These are phyloP conservation scores for Colletotrichum neosansevieriae DNA, from an alignment of 2,329 filamentous ascomycete genomes.

Conservation along the genomic window DNA sequence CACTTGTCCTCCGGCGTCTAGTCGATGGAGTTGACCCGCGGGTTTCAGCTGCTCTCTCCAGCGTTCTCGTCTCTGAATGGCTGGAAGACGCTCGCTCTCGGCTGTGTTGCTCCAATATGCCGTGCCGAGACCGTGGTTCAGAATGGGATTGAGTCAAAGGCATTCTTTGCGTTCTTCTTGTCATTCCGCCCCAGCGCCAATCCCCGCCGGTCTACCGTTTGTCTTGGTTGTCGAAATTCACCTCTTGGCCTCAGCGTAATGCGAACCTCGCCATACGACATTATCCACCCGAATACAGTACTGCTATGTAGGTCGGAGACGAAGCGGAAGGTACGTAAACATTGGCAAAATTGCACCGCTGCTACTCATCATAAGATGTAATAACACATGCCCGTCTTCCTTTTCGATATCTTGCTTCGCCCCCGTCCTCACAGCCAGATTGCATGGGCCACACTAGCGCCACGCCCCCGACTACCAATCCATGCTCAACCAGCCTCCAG, in stretches of 20 bases:
- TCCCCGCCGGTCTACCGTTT: neutral
- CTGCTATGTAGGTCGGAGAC: conserved; percentile 27
- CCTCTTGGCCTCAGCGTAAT: conserved; percentile 16
- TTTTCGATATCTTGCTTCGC: conserved; percentile 33
- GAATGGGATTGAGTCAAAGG: conserved; percentile 20
- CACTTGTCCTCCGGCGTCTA: conserved; percentile 8
- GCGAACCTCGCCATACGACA: conserved; percentile 8
- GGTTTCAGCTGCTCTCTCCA: conserved; percentile 17
- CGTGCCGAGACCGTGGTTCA: conserved; percentile 34
- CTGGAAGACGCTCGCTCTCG: conserved; percentile 17
- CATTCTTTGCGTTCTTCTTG: conserved; percentile 29
- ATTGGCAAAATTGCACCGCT: conserved; percentile 16
- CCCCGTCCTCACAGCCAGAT: neutral
- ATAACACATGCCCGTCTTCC: conserved; percentile 32
- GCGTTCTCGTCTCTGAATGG: conserved; percentile 24
- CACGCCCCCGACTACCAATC: conserved; percentile 27
- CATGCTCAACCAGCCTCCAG: conserved; percentile 29
- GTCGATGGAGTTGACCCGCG: conserved; percentile 4
- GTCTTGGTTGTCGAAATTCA: conserved; percentile 14
- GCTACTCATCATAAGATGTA: conserved; percentile 7
- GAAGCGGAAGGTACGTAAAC: conserved; percentile 2
- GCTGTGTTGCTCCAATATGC: conserved; percentile 18
- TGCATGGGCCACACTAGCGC: conserved; percentile 10
- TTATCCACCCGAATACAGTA: conserved; percentile 12
- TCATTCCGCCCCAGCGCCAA: conserved; percentile 18